A percentile compares a stretch with the other conserved stretches of the same genome.
Evolutionary conservation across 1,284 basidiomycete genomes (phyloP).

Genomic region (Rhodotorula mucilaginosa): DNA sequence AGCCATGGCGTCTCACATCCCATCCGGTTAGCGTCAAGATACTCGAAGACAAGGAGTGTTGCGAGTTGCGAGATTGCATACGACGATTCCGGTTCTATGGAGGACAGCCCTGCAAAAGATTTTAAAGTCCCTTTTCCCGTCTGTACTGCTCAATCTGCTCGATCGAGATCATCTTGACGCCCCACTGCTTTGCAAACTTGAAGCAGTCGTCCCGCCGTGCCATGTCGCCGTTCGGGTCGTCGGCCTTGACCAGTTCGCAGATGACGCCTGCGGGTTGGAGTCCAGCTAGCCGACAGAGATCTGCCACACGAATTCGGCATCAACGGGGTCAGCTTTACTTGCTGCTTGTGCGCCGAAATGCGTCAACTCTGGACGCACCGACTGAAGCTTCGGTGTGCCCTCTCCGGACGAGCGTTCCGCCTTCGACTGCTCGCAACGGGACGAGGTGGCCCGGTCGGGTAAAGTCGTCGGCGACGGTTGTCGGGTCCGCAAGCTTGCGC

Average conservation of each 20-base stretch:
- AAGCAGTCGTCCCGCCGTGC: conserved; percentile 91
- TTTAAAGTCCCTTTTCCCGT: conserved; percentile 18
- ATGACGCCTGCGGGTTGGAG: conserved; percentile 79
- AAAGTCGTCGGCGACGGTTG: conserved; percentile 68
- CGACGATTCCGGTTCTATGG: not conserved
- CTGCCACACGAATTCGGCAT: conserved; percentile 48
- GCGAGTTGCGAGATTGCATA: not conserved
- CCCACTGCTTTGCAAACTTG: conserved; percentile 86
- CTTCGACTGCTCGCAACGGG: conserved; percentile 79
- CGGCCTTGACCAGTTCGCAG: conserved; percentile 93
- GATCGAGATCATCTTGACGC: conserved; percentile 89
- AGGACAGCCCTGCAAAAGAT: not conserved
- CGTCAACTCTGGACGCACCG: conserved; percentile 49
- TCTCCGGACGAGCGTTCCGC: conserved; percentile 77
- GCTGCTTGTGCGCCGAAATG: too few relatives aligned
- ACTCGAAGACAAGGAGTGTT: too few relatives aligned
- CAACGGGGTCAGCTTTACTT: not conserved
- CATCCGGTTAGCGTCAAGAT: too few relatives aligned
- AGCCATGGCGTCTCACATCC: too few relatives aligned
- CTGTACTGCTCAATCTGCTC: conserved; percentile 59
- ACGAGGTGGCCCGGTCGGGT: conserved; percentile 93
- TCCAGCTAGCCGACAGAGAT: conserved; percentile 77
- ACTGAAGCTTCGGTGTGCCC: conserved; percentile 93
- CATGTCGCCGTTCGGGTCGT: conserved; percentile 82
- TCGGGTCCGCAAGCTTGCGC: conserved; percentile 67